Evolutionary conservation across 108 stramenopile genomes (phyloP), one percentile per base, ranked within the genome.

Genomic region (Cyclotella sp.): DNA sequence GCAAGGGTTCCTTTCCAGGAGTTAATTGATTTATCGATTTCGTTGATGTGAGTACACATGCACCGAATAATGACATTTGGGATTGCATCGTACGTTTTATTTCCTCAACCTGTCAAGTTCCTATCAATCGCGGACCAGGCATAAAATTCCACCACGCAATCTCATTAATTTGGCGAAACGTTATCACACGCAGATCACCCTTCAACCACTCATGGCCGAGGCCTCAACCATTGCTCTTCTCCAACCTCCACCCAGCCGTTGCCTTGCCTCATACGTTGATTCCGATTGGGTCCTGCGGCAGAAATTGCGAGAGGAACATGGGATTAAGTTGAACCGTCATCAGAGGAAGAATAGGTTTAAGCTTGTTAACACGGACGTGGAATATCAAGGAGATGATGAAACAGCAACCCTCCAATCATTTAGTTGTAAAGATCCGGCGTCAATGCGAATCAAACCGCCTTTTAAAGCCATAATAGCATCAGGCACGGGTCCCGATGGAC

Each of bases 1-100:
- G 71, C 72, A 14, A 77, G 72, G 29, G 94, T 95, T 41, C 90
- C 94, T 29, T 95, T 95, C 76, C 90, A 95, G 82, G 88, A 84
- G 66, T 72, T 95, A 47, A 84, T 95, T 67, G 91, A 95, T 69
- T 74, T 82, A 64, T 90, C 94, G 0, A 63, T 95, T 26, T 60
- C 68, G 13, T 85, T 81, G 73, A 95, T 95, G 94, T 87, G 70
- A 70, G 84, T 84, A 16, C 12, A 22, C 29, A 34, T 34, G 34
- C 34, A 34, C 34, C 34, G 6, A 6, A 6, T 34, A 6, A 34
- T 34, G 34, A 34, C 6, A 34, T 34, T 34, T 34, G 2, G 34
- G 6, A 6, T 6, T 34, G 34, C 6, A 34, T 34, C 34, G 34
- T 5, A 34, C 34, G 2, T 6, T 34, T 34, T 34, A 6, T 34